Percentiles rank a stretch among this genome's conserved stretches.
phyloP scores from a whole-genome alignment of 2,329 filamentous ascomycete species.

The Cordyceps cateniannulata region DNA sequence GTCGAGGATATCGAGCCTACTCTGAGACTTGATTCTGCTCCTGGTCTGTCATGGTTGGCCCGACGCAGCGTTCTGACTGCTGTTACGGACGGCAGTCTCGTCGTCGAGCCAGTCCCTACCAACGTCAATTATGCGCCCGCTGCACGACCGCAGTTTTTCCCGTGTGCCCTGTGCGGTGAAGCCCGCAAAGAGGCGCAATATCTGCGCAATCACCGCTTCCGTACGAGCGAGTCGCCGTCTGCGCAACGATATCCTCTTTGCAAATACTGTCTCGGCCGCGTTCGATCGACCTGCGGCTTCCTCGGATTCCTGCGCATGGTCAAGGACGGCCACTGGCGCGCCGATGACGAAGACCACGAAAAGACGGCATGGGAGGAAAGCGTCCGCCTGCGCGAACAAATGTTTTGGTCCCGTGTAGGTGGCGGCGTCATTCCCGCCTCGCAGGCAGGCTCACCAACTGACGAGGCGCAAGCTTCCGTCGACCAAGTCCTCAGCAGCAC shows the following conservation, averaged over 20 bases:
- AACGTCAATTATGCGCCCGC: conserved; percentile 43
- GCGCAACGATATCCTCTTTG: conserved; percentile 88
- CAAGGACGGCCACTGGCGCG: conserved; percentile 85
- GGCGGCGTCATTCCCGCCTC: conserved; percentile 75
- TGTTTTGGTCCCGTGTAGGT: conserved; percentile 94
- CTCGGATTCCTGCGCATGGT: conserved; percentile 86
- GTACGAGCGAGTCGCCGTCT: conserved; percentile 77
- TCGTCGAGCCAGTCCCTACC: conserved; percentile 80
- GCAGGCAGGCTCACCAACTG: conserved; percentile 17
- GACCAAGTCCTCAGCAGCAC: background rate
- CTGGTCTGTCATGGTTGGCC: conserved; percentile 88
- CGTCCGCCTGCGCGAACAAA: conserved; percentile 79
- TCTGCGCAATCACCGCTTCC: conserved; percentile 78
- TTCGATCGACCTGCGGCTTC: conserved; percentile 87
- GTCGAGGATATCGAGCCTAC: conserved; percentile 93
- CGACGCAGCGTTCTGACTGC: conserved; percentile 76
- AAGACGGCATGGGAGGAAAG: conserved; percentile 93
- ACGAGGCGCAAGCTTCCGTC: background rate
- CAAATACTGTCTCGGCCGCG: conserved; percentile 74
- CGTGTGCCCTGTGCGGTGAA: conserved; percentile 88
- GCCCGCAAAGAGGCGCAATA: conserved; percentile 63
- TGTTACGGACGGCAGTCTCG: conserved; percentile 76
- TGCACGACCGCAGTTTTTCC: conserved; percentile 49
- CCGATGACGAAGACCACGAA: conserved; percentile 76
- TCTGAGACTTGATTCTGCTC: conserved; percentile 78